phyloP scores from a whole-genome alignment of 768 basidiomycete species.

The Trichaptum fuscoviolaceum region DNA sequence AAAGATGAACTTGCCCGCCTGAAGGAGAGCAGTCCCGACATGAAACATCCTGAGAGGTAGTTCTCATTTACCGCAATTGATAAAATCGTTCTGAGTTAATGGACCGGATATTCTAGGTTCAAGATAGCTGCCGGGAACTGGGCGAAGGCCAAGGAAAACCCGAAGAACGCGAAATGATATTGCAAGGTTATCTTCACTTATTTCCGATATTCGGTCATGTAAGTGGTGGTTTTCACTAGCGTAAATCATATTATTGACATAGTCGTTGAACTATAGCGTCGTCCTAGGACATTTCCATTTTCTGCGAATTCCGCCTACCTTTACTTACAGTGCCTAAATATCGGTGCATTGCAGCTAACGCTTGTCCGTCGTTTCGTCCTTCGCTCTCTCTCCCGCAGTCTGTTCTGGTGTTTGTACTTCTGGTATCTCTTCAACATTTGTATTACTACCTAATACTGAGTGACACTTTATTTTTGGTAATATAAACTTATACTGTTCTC shows the following conservation, averaged over 20 bases:
- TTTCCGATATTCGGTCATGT: background rate
- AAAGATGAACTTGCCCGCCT: slow-evolving; percentile 74
- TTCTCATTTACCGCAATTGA: background rate
- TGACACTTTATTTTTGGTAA: background rate
- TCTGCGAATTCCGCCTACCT: background rate
- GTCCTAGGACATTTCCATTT: background rate
- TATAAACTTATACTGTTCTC: background rate
- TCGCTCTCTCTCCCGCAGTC: background rate
- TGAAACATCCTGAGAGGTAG: slow-evolving; percentile 70
- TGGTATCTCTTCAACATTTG: background rate
- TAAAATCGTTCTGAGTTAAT: background rate
- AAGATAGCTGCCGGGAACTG: slow-evolving; percentile 72
- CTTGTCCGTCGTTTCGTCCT: background rate
- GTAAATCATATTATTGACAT: background rate
- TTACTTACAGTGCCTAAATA: background rate
- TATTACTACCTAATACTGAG: background rate
- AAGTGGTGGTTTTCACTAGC: background rate
- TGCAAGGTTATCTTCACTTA: slow-evolving; percentile 2
- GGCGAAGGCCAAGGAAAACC: slow-evolving; percentile 70
- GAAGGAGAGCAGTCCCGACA: slow-evolving; percentile 69
- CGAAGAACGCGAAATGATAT: slow-evolving; percentile 29
- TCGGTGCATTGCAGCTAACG: background rate
- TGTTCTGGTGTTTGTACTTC: background rate
- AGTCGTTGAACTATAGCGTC: background rate
- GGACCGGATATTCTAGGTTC: slow-evolving; percentile 41